Evolutionary conservation across 345 rosid genomes (phyloP), one percentile per base, ranked within the genome.

Genomic region (Corchorus capsularis): DNA sequence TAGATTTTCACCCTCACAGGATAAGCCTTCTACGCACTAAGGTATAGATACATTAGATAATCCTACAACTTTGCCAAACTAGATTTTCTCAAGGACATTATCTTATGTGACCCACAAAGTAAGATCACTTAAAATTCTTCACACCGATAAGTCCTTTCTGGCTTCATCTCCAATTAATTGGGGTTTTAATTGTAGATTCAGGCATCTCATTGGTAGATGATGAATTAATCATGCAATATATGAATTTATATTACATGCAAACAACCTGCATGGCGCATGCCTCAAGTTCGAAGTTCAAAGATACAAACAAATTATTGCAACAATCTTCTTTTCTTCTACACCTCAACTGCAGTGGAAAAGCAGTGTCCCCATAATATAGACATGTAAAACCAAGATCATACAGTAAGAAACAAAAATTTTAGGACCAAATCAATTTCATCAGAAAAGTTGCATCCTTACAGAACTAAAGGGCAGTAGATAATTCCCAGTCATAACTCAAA

Each of bases 51-150:
- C 22, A 37, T 52, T 52, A 70, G 46, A 41, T 9, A 34, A n/a
- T 27, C 9, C 34, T 50, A 63, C 4, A 53, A 27, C 34, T 61
- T 61, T 59, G 46, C 61, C 49, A 47, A 20, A 14, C 9, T 9
- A 62, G 41, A 22, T 49, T 32, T 35, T 63, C 11, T 68, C 12
- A 47, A 3, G 57, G 50, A 60, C 56, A 27, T 3, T 60, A 22
- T 61, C 27, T 45, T 19, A 45, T 47, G 17, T 22, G 4, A 73
- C 56, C 56, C 45, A 46, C 56, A 73, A 73, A 41, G 45, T 73
- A 60, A 73, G 19, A 45, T 45, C 53, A 73, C 16, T 27, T 0
- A 50, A 12, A 53, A 54, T 22, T 20, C 35, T n/a, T 54, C 47
- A 70, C 10, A 9, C 47, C 62, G 34, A n/a, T 12, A n/a, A 35